Conservation (phyloP, 331 rosid genomes). For the Stylosanthes scabra region DNA sequence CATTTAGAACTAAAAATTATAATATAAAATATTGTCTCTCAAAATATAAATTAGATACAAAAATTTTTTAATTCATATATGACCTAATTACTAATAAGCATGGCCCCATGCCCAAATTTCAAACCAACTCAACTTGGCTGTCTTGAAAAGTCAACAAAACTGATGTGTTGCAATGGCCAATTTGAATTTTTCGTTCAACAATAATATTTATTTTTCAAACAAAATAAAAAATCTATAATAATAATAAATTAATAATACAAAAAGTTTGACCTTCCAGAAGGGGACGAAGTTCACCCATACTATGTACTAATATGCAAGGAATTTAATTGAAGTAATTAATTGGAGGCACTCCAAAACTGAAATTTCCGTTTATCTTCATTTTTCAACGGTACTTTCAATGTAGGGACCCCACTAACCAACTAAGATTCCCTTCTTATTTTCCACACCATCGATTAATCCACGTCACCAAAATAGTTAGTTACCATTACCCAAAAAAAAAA, state of each 20-base stretch:
- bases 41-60: too few relatives aligned
- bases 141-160: constrained; percentile 45
- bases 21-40: too few relatives aligned
- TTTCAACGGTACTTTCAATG: constrained; percentile 30
- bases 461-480: neutral
- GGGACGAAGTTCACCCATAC: constrained; percentile 34
- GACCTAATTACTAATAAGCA: too few relatives aligned
- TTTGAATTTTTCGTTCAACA: constrained; percentile 32
- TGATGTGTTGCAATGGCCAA: constrained; percentile 17
- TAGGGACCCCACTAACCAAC: constrained; percentile 41
- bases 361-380: constrained; percentile 37
- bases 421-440: constrained; percentile 11
- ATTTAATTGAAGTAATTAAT: neutral
- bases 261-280: constrained; percentile 59
- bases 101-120: neutral
- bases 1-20: too few relatives aligned
- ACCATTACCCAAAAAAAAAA: neutral
- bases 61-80: too few relatives aligned
- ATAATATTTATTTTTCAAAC: neutral
- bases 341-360: constrained; percentile 9
- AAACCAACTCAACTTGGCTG: constrained; percentile 39
- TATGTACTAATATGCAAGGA: neutral
- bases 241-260: too few relatives aligned
- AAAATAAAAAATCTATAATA: too few relatives aligned
- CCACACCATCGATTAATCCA: constrained; percentile 2